phyloP scores from a whole-genome alignment of 2,329 filamentous ascomycete species.

The Tetracladium maxilliforme region DNA sequence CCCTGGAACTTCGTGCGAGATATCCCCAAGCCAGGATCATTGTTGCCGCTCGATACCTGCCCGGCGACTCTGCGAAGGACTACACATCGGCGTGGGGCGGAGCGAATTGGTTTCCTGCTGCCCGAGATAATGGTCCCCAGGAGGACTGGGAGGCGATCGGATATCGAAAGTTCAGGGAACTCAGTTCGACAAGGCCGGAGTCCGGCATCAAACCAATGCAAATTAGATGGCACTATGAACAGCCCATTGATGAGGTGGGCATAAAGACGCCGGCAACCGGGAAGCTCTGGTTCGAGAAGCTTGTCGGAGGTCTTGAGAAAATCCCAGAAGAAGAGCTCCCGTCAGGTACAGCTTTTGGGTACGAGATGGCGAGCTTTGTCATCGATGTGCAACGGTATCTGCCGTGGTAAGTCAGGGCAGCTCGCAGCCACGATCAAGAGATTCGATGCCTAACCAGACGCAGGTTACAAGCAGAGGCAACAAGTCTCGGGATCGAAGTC shows the following conservation, averaged over 20 bases:
- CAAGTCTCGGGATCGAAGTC: constrained; percentile 7
- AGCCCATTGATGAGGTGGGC: constrained; percentile 13
- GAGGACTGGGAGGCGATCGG: constrained; percentile 1
- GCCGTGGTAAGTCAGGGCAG: constrained; percentile 12
- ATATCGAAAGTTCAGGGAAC: constrained; percentile 3
- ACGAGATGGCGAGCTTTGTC: constrained; percentile 19
- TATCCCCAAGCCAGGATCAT: constrained; percentile 18
- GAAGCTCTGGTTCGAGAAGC: constrained; percentile 23
- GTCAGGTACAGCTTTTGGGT: constrained; percentile 16
- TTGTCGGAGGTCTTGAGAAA: constrained; percentile 19
- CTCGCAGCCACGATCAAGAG: neutral
- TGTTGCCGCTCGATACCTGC: constrained; percentile 23
- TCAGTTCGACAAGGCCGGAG: constrained; percentile 6
- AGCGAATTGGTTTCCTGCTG: neutral
- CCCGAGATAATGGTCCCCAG: neutral
- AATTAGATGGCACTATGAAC: no score
- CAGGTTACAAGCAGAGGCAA: constrained; percentile 14
- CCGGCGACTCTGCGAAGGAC: constrained; percentile 19
- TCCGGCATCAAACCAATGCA: constrained; percentile 5
- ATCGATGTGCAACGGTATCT: constrained; percentile 21
- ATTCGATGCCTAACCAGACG: no score
- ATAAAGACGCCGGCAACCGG: constrained; percentile 18
- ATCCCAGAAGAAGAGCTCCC: constrained; percentile 16
- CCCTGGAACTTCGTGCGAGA: constrained; percentile 17
- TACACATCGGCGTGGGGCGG: constrained; percentile 25